A percentile compares a stretch with the other conserved stretches of the same genome.
phyloP scores from a whole-genome alignment of 805 yeast genomes.

The Wickerhamiella australiensis region DNA sequence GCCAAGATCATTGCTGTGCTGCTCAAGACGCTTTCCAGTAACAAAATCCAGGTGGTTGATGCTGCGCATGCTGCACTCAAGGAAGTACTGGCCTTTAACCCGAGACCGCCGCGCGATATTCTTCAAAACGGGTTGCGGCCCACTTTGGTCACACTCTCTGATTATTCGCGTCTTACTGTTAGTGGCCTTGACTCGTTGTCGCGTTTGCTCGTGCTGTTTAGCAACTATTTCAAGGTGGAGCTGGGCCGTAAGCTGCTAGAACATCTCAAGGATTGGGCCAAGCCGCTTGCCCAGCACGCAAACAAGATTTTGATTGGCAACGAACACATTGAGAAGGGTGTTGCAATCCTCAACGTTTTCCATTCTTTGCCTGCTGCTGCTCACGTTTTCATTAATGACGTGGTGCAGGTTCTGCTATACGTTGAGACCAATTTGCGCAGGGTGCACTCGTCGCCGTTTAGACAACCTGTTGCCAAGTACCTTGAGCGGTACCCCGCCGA shows the following conservation, averaged over 20 bases:
- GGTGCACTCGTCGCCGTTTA: conserved; percentile 76
- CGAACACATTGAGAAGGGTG: conserved; percentile 72
- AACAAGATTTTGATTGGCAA: conserved; percentile 71
- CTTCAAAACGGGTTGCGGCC: conserved; percentile 94
- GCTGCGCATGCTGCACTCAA: conserved; percentile 88
- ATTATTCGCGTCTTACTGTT: conserved; percentile 79
- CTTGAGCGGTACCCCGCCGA: conserved; percentile 71
- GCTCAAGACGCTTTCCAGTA: conserved; percentile 81
- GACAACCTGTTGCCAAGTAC: conserved; percentile 80
- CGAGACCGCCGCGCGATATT: conserved; percentile 79
- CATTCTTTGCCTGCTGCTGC: conserved; percentile 89
- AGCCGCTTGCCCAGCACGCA: conserved; percentile 65
- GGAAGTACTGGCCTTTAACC: conserved; percentile 66
- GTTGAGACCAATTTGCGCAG: conserved; percentile 77
- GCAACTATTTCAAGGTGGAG: conserved; percentile 91
- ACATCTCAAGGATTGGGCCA: conserved; percentile 93
- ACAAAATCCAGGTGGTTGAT: conserved; percentile 74
- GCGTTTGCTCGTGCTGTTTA: conserved; percentile 67
- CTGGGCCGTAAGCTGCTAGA: conserved; percentile 87
- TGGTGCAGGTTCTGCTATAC: conserved; percentile 60
- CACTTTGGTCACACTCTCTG: conserved; percentile 87
- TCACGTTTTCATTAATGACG: conserved; percentile 77
- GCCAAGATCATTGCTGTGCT: conserved; percentile 83
- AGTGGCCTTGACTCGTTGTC: conserved; percentile 88
- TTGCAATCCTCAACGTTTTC: conserved; percentile 81